Base-by-base conservation (phyloP, 768 basidiomycete genomes). In the Neoboletus brunneissimus region DNA sequence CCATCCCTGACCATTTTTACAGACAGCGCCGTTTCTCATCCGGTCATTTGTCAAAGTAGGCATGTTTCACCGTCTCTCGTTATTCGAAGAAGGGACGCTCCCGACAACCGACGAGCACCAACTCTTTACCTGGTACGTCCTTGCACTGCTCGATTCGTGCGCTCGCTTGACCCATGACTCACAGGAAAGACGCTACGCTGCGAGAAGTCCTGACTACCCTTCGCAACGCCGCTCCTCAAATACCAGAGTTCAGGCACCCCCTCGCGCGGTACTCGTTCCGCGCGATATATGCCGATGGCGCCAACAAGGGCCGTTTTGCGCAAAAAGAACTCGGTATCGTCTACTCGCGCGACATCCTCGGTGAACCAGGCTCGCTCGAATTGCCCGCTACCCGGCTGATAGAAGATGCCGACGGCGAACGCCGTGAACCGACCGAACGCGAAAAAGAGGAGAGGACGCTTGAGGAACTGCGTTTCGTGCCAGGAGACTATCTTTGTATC, bases 31-130 rank as follows among this genome's bases (percentile, higher is more conserved):
- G 7, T 93, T 93, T 71, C 82, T 93, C 52, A 84, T 93, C 35
- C 82, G 91, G 48, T 78, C 89, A 15, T 93, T 93, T 69, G 80
- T 92, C 54, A 92, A 91, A 81, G 82, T 89, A 38, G 89, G 88
- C 20, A 76, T 82, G 37, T 91, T 90, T 68, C 91, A 92, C 68
- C 80, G 87, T 41, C 73, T 90, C 23, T 72, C 77, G 4, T 77
- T 89, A 53, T 93, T 93, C 61, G 89, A 93, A 64, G 89, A 92
- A 56, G 85, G 88, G 0, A 79, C 81, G 3, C 76, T 88, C 4
- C 91, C 91, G 8, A 85, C 85, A 3, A 84, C 85, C 7, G 91
- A 93, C 58, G 91, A 93, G 66, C 86, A 89, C 46, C 89, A 91
- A 65, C 72, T 93, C 34, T 92, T 87, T 63, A 87, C 88, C 8